phyloP scores from a whole-genome alignment of 345 rosid species.

The Pseudoturritis turrita region DNA sequence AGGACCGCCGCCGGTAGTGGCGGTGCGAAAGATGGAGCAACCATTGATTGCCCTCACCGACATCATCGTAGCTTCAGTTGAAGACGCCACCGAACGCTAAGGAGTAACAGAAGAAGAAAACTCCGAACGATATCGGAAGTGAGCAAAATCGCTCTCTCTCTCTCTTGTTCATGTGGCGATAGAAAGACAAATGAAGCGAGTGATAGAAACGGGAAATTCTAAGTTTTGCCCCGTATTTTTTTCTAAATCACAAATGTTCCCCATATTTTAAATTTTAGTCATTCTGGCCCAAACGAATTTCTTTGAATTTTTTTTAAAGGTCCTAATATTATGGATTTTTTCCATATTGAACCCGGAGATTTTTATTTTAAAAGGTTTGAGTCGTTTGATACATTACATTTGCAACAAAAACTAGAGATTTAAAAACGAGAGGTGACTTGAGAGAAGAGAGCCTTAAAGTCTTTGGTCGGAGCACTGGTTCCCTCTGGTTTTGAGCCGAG shows the following conservation, averaged over 20 bases:
- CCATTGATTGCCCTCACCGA: conserved; percentile 53
- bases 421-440: conserved; percentile 53
- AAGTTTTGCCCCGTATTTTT: not conserved
- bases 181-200: conserved; percentile 22
- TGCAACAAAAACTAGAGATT: not conserved
- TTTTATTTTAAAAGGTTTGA: not conserved
- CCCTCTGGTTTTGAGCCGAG: conserved; percentile 78
- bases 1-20: conserved; percentile 32
- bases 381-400: not conserved
- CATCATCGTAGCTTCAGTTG: conserved; percentile 36
- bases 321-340: not conserved
- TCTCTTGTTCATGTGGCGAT: conserved; percentile 20
- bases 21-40: conserved; percentile 44
- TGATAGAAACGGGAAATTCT: not conserved
- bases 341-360: not conserved
- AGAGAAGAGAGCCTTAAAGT: conserved; percentile 71
- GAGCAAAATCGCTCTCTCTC: not conserved
- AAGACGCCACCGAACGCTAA: conserved; percentile 10
- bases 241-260: not conserved
- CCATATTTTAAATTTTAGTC: not conserved
- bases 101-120: not conserved
- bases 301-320: not conserved
- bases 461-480: conserved; percentile 57
- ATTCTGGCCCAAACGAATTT: not conserved
- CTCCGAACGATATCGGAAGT: conserved; percentile 20